A percentile compares a stretch with the other conserved stretches of the same genome.
Conservation (phyloP, 2,329 filamentous ascomycete species). For the Fonsecaea nubica region DNA sequence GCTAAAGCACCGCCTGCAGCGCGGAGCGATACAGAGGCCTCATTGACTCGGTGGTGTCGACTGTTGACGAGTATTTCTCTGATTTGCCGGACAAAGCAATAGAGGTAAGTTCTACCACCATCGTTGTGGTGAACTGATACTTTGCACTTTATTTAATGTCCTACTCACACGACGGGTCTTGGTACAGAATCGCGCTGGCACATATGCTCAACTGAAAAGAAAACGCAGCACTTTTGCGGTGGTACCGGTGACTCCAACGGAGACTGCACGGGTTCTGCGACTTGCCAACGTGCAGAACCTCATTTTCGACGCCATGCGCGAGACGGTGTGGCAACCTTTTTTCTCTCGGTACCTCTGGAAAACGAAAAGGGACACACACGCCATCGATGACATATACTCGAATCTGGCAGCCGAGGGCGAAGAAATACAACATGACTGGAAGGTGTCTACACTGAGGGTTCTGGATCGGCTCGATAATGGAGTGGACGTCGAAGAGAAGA, state of each 20-base stretch:
- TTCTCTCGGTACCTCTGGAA: constrained; percentile 16
- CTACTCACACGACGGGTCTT: background rate
- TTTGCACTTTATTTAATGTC: background rate
- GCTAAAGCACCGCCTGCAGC: constrained; percentile 7
- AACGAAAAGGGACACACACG: background rate
- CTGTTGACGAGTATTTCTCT: constrained; percentile 4
- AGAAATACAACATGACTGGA: constrained; percentile 16
- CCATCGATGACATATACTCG: constrained; percentile 2
- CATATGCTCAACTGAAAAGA: background rate
- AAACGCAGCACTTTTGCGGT: background rate
- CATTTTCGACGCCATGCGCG: constrained; percentile 11
- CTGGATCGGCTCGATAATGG: constrained; percentile 11
- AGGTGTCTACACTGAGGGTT: constrained; percentile 16
- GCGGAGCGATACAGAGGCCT: constrained; percentile 6
- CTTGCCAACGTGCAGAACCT: constrained; percentile 13
- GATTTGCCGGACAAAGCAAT: constrained; percentile 14
- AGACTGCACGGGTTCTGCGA: constrained; percentile 12
- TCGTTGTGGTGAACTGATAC: background rate
- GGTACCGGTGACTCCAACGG: constrained; percentile 4
- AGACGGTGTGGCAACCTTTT: constrained; percentile 11
- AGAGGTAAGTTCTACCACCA: constrained; percentile 6
- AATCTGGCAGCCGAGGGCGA: constrained; percentile 1
- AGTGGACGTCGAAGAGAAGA: constrained; percentile 4
- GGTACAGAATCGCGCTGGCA: constrained; percentile 1
- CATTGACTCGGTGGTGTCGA: constrained; percentile 4